Evolutionary conservation across 2,329 filamentous ascomycete genomes (phyloP), one percentile per base, ranked within the genome.

Genomic region (Cladophialophora immunda): DNA sequence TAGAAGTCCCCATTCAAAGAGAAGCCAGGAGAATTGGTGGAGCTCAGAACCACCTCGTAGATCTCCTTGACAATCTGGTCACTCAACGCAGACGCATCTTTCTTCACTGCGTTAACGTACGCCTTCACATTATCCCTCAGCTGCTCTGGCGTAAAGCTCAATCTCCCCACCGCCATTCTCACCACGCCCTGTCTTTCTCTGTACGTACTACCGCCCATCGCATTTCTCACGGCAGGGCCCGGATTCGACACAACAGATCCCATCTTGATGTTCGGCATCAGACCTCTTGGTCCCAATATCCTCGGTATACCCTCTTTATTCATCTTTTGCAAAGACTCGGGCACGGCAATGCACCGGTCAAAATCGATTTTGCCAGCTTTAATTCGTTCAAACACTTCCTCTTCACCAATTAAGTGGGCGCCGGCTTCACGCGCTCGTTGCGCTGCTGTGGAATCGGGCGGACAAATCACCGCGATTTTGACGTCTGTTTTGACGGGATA

Each of bases 251-350:
- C 93, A 64, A 99, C 91, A 0, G 95, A 98, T 71, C 93, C 93
- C 69, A 88, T 88, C 84, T 97, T 97, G 67, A 86, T 82, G 77
- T 88, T 96, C 5, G 95, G 95, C 95, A 99, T 98, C 75, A 99
- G 80, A 2, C 94, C 94, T 79, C 88, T 90, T 54, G 96, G 95
- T 75, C 95, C 95, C 22, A 99, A 84, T 52, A 97, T 86, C 71
- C 90, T 87, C 70, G 91, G 94, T 70, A 99, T 79, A 0, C 87
- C 88, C 38, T 93, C 90, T 82, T 95, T 94, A 77, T 90, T 91
- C 75, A 99, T 82, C 64, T 91, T 93, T 60, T 86, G 85, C 72
- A 95, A 84, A 73, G 90, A 93, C 73, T 92, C 88, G 58, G 86
- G 84, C 79, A 97, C 94, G 81, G 93, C 97, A 73, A 99, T 88